These are phyloP conservation scores for Leersia perrieri DNA, from an alignment of 176 grass and related monocot genomes.

Conservation along the genomic window DNA sequence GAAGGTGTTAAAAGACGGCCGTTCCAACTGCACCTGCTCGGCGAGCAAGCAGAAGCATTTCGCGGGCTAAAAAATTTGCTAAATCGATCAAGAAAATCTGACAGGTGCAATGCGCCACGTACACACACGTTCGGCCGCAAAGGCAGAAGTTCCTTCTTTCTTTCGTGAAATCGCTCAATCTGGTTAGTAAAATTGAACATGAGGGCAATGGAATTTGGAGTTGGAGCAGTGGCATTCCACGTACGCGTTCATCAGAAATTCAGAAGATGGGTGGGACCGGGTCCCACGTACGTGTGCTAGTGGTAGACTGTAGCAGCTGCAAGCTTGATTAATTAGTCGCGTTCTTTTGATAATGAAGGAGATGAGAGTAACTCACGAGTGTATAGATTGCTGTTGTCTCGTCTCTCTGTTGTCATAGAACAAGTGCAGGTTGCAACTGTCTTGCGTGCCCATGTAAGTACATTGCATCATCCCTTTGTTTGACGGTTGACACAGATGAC, in stretches of 20 bases:
- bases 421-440: neutral
- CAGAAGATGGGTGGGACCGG: neutral
- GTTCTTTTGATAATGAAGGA: neutral
- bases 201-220: neutral
- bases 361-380: neutral
- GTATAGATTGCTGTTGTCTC: neutral
- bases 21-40: constrained; percentile 65
- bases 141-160: neutral
- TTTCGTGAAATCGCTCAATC: neutral
- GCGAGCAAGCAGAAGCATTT: constrained; percentile 60
- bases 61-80: constrained; percentile 18
- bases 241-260: neutral
- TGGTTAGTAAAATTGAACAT: neutral
- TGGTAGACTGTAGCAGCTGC: neutral
- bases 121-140: neutral
- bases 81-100: neutral
- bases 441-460: neutral
- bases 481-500: neutral
- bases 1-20: constrained; percentile 58
- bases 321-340: neutral
- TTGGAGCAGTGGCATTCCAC: neutral
- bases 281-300: neutral
- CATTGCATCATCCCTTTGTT: neutral
- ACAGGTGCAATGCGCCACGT: neutral
- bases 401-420: neutral